phyloP scores from a whole-genome alignment of 805 yeast genomes.

The Nematodospora valgi region DNA sequence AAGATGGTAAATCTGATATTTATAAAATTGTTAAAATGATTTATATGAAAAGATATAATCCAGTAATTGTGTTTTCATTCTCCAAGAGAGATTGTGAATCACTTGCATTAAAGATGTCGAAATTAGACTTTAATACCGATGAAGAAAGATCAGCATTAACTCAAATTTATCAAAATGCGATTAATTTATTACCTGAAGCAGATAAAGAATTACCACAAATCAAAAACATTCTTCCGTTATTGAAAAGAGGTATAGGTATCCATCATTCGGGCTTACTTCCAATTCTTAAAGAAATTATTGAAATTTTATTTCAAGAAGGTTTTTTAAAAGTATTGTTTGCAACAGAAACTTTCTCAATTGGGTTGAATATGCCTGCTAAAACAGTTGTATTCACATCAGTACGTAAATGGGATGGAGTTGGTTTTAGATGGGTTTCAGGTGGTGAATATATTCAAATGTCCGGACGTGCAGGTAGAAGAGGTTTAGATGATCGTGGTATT shows the following conservation, averaged over 20 bases:
- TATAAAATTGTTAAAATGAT: conserved; percentile 97
- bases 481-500: conserved; percentile 98
- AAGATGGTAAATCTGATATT: conserved; percentile 77
- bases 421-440: conserved; percentile 98
- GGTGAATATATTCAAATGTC: conserved; percentile 99
- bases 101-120: conserved; percentile 91
- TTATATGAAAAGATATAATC: conserved; percentile 93
- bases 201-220: conserved; percentile 95
- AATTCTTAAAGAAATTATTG: conserved; percentile 90
- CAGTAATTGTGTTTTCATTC: conserved; percentile 98
- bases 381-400: conserved; percentile 98
- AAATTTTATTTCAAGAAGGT: conserved; percentile 95
- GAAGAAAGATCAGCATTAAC: conserved; percentile 91
- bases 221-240: conserved; percentile 80
- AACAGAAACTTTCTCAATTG: conserved; percentile 97
- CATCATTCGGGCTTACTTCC: conserved; percentile 97
- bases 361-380: conserved; percentile 98
- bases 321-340: conserved; percentile 92
- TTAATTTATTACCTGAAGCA: conserved; percentile 79
- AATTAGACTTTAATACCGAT: conserved; percentile 87
- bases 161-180: conserved; percentile 88
- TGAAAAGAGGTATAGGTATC: conserved; percentile 95
- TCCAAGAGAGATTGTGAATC: conserved; percentile 96
- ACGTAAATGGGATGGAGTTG: conserved; percentile 97
- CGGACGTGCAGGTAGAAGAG: conserved; percentile 99